These are phyloP conservation scores for Jatropha podagrica DNA, from an alignment of 441 rosid genomes.

Conservation along the genomic window DNA sequence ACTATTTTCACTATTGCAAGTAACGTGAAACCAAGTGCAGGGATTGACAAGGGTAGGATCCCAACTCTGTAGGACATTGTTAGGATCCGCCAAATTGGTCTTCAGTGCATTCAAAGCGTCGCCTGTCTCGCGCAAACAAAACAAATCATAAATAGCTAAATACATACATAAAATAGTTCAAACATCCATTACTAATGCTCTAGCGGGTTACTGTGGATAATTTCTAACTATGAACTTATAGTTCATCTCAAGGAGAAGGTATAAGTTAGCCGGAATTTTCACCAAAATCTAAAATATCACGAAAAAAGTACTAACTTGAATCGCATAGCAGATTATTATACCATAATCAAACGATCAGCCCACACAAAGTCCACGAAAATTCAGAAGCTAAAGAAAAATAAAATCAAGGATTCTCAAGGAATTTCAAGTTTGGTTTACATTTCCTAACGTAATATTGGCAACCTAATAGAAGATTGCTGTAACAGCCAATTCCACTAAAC, in stretches of 20 bases:
- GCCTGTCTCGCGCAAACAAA: slow-evolving; percentile 23
- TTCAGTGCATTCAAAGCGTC: slow-evolving; percentile 36
- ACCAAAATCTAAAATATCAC: background rate
- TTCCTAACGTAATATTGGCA: background rate
- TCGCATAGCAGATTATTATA: background rate
- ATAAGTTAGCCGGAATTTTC: background rate
- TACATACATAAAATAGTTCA: background rate
- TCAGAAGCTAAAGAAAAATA: background rate
- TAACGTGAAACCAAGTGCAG: slow-evolving; percentile 80
- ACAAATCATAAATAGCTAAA: background rate
- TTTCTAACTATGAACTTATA: background rate
- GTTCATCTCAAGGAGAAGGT: background rate
- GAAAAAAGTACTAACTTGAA: background rate
- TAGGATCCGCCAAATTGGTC: slow-evolving; percentile 29
- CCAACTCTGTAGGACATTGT: slow-evolving; percentile 61
- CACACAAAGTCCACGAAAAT: background rate
- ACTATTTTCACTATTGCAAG: slow-evolving; percentile 55
- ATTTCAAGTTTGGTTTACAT: background rate
- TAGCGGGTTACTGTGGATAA: background rate
- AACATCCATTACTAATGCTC: background rate
- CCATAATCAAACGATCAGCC: background rate
- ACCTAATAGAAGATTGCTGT: background rate
- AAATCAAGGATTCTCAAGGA: background rate
- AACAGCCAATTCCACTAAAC: background rate
- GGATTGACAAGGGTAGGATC: slow-evolving; percentile 72